Percentiles rank a stretch among this genome's conserved stretches.
Conservation (phyloP, 2,329 filamentous ascomycete species). For the Allantophomopsis cytisporea region DNA sequence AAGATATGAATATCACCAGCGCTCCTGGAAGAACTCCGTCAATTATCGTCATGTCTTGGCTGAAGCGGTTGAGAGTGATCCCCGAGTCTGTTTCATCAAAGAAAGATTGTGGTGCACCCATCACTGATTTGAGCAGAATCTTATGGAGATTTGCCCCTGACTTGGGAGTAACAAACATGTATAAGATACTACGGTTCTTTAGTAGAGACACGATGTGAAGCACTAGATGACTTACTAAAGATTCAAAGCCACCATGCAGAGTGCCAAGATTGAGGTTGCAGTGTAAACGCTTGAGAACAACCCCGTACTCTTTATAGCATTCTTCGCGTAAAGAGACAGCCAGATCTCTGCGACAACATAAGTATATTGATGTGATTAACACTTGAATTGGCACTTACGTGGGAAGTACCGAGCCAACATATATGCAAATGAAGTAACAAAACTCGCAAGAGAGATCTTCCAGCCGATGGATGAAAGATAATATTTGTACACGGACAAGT, state of each 20-base stretch:
- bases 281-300: no score
- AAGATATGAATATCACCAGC: neutral
- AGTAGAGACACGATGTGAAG: conserved; percentile 1
- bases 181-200: conserved; percentile 1
- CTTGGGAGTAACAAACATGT: conserved; percentile 3
- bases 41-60: conserved; percentile 7
- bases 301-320: no score
- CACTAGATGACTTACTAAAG: neutral
- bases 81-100: conserved; percentile 3
- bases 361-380: no score
- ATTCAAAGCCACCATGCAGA: neutral
- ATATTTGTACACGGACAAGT: neutral
- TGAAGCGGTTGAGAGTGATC: conserved; percentile 4
- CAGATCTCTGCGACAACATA: no score
- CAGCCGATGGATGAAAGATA: neutral
- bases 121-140: conserved; percentile 5
- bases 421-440: no score
- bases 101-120: conserved; percentile 7
- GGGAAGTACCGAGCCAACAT: no score
- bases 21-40: conserved; percentile 2
- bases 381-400: no score
- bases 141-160: conserved; percentile 4
- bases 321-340: no score
- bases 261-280: neutral
- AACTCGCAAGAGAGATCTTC: neutral